Evolutionary conservation across 2,329 filamentous ascomycete genomes (phyloP).

Genomic region (Pezicula radicicola): DNA sequence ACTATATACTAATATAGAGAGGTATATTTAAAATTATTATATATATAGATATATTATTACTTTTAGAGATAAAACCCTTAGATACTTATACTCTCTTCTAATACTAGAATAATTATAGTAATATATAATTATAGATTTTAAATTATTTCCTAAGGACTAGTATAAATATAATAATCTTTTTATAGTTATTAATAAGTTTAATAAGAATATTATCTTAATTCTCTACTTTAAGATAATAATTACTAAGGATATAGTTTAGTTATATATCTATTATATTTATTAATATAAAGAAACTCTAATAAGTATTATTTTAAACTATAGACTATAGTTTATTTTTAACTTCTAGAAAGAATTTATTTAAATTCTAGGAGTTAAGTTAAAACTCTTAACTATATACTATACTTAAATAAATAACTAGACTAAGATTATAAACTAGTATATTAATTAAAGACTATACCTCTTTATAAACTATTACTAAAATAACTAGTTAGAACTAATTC

Average conservation of each 20-base stretch:
- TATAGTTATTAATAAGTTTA: no score
- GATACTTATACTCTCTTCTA: slow-evolving; percentile 7
- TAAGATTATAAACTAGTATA: no score
- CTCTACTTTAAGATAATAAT: slow-evolving; percentile 4
- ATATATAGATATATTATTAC: not conserved
- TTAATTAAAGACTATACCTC: slow-evolving; percentile 1
- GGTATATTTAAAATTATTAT: slow-evolving; percentile 3
- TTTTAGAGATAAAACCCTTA: not conserved
- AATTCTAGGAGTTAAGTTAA: no score
- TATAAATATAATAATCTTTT: no score
- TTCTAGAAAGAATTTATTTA: no score
- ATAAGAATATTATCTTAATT: not conserved
- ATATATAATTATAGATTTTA: slow-evolving; percentile 13
- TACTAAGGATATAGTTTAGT: not conserved
- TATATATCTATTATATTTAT: slow-evolving; percentile 6
- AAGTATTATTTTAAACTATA: slow-evolving; percentile 12
- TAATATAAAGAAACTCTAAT: slow-evolving; percentile 1
- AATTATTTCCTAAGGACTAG: no score
- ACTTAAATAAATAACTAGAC: no score
- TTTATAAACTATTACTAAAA: slow-evolving; percentile 17
- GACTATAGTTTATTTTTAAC: slow-evolving; percentile 7
- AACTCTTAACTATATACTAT: no score
- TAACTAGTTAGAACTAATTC: no score
- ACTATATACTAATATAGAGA: no score
- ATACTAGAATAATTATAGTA: slow-evolving; percentile 10